A percentile compares a stretch with the other conserved stretches of the same genome.
These are phyloP conservation scores for Diversispora epigaea DNA, from an alignment of 192 early-diverging fungal species.

Conservation along the genomic window DNA sequence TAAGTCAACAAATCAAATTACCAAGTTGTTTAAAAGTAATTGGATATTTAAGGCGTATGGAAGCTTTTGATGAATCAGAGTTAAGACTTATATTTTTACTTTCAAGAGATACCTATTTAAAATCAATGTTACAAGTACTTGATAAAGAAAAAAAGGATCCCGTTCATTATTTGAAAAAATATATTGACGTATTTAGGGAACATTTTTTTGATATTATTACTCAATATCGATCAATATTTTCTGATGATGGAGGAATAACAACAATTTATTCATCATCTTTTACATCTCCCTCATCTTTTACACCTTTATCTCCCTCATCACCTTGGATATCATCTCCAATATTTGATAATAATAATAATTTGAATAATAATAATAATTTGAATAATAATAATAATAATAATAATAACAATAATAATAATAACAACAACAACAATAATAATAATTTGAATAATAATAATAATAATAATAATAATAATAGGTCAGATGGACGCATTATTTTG, in stretches of 20 bases:
- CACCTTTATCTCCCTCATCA: neutral
- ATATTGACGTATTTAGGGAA: constrained; percentile 77
- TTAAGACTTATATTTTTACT: constrained; percentile 73
- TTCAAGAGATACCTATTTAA: constrained; percentile 64
- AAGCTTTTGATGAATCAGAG: constrained; percentile 68
- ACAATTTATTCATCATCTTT: constrained; percentile 5
- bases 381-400: no score
- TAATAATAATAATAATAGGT: neutral
- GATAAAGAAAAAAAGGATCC: constrained; percentile 51
- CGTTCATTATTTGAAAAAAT: constrained; percentile 69
- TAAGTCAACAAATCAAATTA: constrained; percentile 72
- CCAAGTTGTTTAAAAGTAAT: constrained; percentile 75
- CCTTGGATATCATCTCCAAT: constrained; percentile 32
- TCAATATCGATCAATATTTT: constrained; percentile 58
- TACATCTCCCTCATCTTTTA: constrained; percentile 13
- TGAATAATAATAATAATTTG: constrained; percentile 9
- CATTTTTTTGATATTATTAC: constrained; percentile 79
- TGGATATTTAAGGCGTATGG: constrained; percentile 74
- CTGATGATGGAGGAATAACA: constrained; percentile 15
- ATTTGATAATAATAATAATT: neutral
- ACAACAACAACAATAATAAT: neutral
- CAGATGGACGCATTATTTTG: neutral
- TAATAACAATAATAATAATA: neutral
- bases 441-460: neutral
- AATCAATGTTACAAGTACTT: constrained; percentile 52